These are phyloP conservation scores for Camelina hispida DNA, from an alignment of 345 rosid genomes.

Conservation along the genomic window DNA sequence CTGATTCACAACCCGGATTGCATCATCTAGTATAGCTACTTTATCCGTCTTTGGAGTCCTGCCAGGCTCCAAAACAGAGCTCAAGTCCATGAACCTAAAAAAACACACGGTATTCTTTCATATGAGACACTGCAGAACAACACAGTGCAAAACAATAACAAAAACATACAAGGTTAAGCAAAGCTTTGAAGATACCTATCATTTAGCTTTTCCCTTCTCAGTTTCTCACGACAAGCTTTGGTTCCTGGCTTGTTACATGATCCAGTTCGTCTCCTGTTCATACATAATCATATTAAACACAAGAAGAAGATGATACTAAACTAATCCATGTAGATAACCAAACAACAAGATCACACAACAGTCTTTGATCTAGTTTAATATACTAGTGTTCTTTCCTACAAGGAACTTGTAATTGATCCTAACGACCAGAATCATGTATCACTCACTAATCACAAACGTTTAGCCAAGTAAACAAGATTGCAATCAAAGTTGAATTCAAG, in stretches of 20 bases:
- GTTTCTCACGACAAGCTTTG: slow-evolving; percentile 90
- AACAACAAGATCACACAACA: slow-evolving; percentile 15
- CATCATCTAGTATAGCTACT: slow-evolving; percentile 79
- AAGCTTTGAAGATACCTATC: slow-evolving; percentile 56
- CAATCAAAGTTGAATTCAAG: not conserved
- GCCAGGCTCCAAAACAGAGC: slow-evolving; percentile 78
- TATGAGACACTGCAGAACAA: slow-evolving; percentile 19
- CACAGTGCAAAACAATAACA: not conserved
- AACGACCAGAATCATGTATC: not conserved
- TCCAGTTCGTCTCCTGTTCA: slow-evolving; percentile 46
- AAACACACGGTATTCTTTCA: not conserved
- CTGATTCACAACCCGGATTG: slow-evolving; percentile 74
- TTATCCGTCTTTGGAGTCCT: slow-evolving; percentile 82
- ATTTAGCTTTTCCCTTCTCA: slow-evolving; percentile 85
- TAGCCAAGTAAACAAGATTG: not conserved
- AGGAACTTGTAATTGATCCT: slow-evolving; percentile 1
- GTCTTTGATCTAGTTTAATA: no score
- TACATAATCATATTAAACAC: slow-evolving; percentile 30
- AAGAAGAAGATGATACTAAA: no score
- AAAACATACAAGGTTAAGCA: not conserved
- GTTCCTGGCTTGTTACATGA: slow-evolving; percentile 47
- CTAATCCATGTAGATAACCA: not conserved
- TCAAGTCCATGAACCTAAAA: slow-evolving; percentile 80
- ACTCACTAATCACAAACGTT: not conserved
- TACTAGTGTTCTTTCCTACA: not conserved